Evolutionary conservation across 331 rosid genomes (phyloP).

Genomic region (Saraca asoca): DNA sequence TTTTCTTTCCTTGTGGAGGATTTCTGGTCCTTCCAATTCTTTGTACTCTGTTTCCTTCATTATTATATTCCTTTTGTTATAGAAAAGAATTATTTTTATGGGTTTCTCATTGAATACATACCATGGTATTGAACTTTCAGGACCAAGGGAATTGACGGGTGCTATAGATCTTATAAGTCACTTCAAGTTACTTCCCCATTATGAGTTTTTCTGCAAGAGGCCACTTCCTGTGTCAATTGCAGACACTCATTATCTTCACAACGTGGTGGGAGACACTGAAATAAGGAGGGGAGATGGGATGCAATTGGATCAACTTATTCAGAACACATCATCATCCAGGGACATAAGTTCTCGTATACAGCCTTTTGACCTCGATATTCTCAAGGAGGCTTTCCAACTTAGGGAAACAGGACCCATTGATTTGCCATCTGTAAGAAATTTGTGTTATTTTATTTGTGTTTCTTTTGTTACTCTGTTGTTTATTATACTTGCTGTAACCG

Average conservation of each 20-base stretch:
- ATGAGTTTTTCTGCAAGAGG: conserved; percentile 93
- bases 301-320: conserved; percentile 94
- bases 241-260: conserved; percentile 85
- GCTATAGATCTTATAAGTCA: conserved; percentile 91
- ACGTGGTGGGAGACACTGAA: conserved; percentile 94
- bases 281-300: conserved; percentile 97
- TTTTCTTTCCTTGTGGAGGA: neutral
- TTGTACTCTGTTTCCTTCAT: neutral
- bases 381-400: conserved; percentile 86
- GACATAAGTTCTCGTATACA: conserved; percentile 79
- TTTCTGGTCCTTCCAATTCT: neutral
- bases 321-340: conserved; percentile 61
- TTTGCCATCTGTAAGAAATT: conserved; percentile 72
- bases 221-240: conserved; percentile 84
- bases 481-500: conserved; percentile 22
- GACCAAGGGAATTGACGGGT: conserved; percentile 95
- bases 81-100: neutral
- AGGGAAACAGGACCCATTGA: conserved; percentile 79
- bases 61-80: neutral
- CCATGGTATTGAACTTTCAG: conserved; percentile 39
- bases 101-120: conserved; percentile 12
- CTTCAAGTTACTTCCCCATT: conserved; percentile 81
- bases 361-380: conserved; percentile 79
- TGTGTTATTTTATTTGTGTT: conserved; percentile 24
- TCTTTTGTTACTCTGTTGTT: conserved; percentile 9